These are phyloP conservation scores for Hyaloscypha finlandica DNA, from an alignment of 495 filamentous ascomycete genomes.

Conservation along the genomic window DNA sequence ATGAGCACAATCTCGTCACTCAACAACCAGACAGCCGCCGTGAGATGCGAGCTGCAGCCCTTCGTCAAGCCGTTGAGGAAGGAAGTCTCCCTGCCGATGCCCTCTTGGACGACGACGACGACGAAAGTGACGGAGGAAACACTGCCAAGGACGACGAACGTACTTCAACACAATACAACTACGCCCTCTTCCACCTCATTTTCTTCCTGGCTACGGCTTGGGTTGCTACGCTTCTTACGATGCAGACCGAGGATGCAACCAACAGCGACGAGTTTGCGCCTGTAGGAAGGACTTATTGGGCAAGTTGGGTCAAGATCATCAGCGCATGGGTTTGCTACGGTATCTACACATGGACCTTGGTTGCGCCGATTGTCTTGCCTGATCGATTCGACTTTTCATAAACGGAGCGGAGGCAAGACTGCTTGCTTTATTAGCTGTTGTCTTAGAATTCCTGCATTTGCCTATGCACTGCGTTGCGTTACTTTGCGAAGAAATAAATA, in stretches of 20 bases:
- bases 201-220: slow-evolving; percentile 95
- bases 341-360: slow-evolving; percentile 89
- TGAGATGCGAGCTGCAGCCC: slow-evolving; percentile 89
- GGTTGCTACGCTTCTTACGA: slow-evolving; percentile 91
- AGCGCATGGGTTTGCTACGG: slow-evolving; percentile 96
- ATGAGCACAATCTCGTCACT: slow-evolving; percentile 87
- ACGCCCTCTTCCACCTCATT: slow-evolving; percentile 95
- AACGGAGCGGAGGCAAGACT: neutral
- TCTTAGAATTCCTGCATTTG: slow-evolving; percentile 19
- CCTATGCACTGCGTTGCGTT: slow-evolving; percentile 7
- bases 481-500: neutral
- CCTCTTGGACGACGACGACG: slow-evolving; percentile 76
- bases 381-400: slow-evolving; percentile 47
- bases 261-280: slow-evolving; percentile 74
- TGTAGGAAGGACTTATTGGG: slow-evolving; percentile 94
- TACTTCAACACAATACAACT: slow-evolving; percentile 89
- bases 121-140: slow-evolving; percentile 57
- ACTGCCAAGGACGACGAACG: slow-evolving; percentile 82
- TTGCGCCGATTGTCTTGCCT: slow-evolving; percentile 83
- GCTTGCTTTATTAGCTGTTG: slow-evolving; percentile 1
- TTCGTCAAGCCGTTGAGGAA: slow-evolving; percentile 88
- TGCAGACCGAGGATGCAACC: slow-evolving; percentile 67
- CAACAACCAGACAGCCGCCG: slow-evolving; percentile 78
- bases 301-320: slow-evolving; percentile 98
- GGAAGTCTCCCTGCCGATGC: slow-evolving; percentile 91